Percentiles rank a stretch among this genome's conserved stretches.
phyloP scores from a whole-genome alignment of 306 rosid species.

The Casuarina cunninghamiana region DNA sequence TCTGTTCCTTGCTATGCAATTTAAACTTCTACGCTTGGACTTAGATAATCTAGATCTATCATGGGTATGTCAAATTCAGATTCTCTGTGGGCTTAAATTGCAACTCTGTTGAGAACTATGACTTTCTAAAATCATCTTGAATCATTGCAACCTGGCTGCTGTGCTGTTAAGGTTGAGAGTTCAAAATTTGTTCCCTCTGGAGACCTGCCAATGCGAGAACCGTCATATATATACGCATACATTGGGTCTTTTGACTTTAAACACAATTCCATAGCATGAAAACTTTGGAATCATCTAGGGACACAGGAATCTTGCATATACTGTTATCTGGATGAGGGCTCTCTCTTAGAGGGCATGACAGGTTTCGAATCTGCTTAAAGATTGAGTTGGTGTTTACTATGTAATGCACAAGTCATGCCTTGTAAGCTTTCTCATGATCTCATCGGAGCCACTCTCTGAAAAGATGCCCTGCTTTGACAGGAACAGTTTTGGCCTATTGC shows the following conservation, averaged over 20 bases:
- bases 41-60: neutral
- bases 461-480: neutral
- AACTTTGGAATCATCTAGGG: neutral
- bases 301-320: neutral
- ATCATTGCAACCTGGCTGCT: neutral
- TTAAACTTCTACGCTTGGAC: slow-evolving; percentile 4
- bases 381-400: neutral
- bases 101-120: neutral
- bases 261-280: neutral
- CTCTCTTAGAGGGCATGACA: slow-evolving; percentile 1
- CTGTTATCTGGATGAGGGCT: neutral
- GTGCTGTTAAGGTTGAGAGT: neutral
- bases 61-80: slow-evolving; percentile 1
- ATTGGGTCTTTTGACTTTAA: neutral
- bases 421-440: neutral
- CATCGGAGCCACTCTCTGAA: neutral
- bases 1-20: neutral
- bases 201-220: neutral
- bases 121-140: neutral
- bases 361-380: neutral
- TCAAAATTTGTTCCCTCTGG: neutral
- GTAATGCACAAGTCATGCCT: neutral
- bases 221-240: neutral
- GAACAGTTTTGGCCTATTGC: neutral
- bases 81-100: neutral